Evolutionary conservation across 2,329 filamentous ascomycete species (phyloP), one percentile per base, ranked within the genome.

Genomic region (Pseudogymnoascus sp.): DNA sequence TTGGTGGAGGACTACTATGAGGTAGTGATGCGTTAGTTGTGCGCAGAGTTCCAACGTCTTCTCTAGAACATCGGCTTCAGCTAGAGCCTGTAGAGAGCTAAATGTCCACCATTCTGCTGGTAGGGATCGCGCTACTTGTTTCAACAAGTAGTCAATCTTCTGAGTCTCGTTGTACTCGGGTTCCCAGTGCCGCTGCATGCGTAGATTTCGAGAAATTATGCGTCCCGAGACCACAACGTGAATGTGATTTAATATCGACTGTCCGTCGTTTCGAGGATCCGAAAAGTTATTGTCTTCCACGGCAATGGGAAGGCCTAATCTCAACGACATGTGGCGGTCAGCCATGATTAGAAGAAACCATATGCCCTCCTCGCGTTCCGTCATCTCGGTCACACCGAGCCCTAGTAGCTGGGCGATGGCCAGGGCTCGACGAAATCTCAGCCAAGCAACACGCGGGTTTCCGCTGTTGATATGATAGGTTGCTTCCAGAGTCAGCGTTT

Each of bases 1-100:
- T 37, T 69, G 69, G 31, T 70, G 68, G 2, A 68, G 61, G 21
- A 69, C 61, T 5, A 68, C 61, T 19, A 68, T 44, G 56, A 70
- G 53, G 47, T 70, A 71, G 31, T 69, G 64, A 19, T 71, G 69
- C 42, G 70, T 69, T 47, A 68, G 65, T 33, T 70, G 69, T 11
- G 64, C 21, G 11, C 65, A 59, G 19, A 70, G 37, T n/a, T 61
- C 68, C 6, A 33, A 60, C 1, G 67, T 67, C n/a, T 29, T 65
- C 50, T 67, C 63, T 29, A 61, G 59, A n/a, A 62, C 35, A 37
- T 37, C 35, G 35, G 13, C 35, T 37, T n/a, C 35, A 37, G 13
- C 35, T n/a, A 37, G 35, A 37, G 13, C 35, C 1, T 37, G 35
- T 37, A 37, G 35, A 37, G 35, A 37, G 35, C 35, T 37, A 37